Base-by-base conservation (phyloP, 2,329 filamentous ascomycete genomes). In the Fusarium sublunatum region DNA sequence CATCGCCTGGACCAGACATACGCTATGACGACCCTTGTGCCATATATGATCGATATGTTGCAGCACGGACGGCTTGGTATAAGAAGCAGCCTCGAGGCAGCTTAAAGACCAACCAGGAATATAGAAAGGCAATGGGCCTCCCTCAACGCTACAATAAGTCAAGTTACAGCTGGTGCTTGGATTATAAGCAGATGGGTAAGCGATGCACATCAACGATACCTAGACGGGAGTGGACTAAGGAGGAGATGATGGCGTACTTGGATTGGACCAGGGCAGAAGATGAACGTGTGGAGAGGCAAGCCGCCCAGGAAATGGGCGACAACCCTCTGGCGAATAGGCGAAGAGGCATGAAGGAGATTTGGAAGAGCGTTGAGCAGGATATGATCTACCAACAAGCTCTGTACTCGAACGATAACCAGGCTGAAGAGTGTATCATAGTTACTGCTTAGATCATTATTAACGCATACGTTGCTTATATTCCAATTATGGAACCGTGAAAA, bases 41-140 rank as follows among this genome's bases (percentile, higher is more conserved):
- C 10, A 56, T 50, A 44, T 45, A 45, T 45, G n/a, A 6, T 31
- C 28, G 36, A 54, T 54, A 54, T 48, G 36, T 48, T 10, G 36
- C 43, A 4, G 44, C 36, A 38, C 25, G 29, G 13, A 38, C 38
- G 35, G 29, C 28, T 10, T 70, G 44, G 58, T 68, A 68, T 36
- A 44, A 41, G 22, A 41, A 28, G 13, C 56, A 65, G 47, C 62
- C 58, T 3, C 41, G 40, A 22, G 53, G 58, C 10, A 67, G 48
- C 31, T 40, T 59, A 15, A 66, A 65, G 25, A 67, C 53, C 1
- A 68, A 69, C 47, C 40, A 71, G 45, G 25, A 61, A 44, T 70
- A 69, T 57, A 39, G 55, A 22, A 31, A 29, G 38, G 43, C 44
- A 9, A 64, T 62, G 41, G 51, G 51, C 25, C 64, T 69, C 22